phyloP scores from a whole-genome alignment of 495 filamentous ascomycete species.

The Penicillium pancosmium region DNA sequence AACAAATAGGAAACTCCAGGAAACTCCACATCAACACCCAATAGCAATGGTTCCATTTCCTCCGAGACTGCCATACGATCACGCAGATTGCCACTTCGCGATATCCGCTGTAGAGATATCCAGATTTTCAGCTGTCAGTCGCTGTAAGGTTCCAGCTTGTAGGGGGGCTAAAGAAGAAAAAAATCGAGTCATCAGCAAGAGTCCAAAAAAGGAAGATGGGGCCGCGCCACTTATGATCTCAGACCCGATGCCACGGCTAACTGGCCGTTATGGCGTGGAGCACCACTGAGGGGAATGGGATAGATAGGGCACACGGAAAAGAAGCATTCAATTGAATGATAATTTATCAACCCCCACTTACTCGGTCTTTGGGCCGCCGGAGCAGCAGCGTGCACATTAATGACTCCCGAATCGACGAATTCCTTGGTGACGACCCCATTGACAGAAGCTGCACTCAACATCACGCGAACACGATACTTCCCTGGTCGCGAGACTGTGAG shows the following conservation, averaged over 20 bases:
- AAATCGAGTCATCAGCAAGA: slow-evolving; percentile 18
- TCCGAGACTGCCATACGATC: slow-evolving; percentile 6
- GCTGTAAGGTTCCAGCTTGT: slow-evolving; percentile 33
- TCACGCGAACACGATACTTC: slow-evolving; percentile 40
- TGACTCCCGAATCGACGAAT: slow-evolving; percentile 38
- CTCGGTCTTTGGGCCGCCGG: slow-evolving; percentile 36
- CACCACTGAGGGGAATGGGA: not conserved
- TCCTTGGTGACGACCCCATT: slow-evolving; percentile 38
- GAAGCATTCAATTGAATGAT: not conserved
- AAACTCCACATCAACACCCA: slow-evolving; percentile 21
- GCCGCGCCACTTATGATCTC: not conserved
- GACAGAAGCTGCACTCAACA: slow-evolving; percentile 35
- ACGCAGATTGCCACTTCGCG: slow-evolving; percentile 38
- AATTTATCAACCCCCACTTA: slow-evolving; percentile 23
- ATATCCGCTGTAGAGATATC: slow-evolving; percentile 42
- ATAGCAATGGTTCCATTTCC: not conserved
- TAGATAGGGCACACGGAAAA: slow-evolving; percentile 3
- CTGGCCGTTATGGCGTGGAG: not conserved
- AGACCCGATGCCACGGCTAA: not conserved
- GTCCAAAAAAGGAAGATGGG: slow-evolving; percentile 12
- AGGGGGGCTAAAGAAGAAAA: slow-evolving; percentile 25
- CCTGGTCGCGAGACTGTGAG: slow-evolving; percentile 39
- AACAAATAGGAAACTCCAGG: slow-evolving; percentile 9
- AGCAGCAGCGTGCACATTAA: slow-evolving; percentile 36
- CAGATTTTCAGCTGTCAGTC: slow-evolving; percentile 39